These are phyloP conservation scores for Trichoderma asperelloides DNA, from an alignment of 495 filamentous ascomycete species.

Conservation along the genomic window DNA sequence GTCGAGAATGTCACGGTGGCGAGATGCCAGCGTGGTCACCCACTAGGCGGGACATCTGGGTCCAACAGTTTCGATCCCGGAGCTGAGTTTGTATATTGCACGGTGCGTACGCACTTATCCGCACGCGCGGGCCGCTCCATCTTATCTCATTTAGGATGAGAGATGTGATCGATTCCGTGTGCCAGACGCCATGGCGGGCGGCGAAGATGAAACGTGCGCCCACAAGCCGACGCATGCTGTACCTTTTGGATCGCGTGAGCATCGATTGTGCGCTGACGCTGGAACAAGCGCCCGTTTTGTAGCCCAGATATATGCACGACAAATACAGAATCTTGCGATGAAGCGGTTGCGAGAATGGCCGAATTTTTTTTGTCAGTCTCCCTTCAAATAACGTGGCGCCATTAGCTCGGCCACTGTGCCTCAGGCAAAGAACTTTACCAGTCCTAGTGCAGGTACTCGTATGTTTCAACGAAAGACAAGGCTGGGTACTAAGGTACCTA, in stretches of 20 bases:
- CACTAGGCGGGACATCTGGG: background rate
- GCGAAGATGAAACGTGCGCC: background rate
- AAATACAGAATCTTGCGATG: background rate
- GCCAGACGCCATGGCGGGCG: background rate
- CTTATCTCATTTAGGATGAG: constrained; percentile 7
- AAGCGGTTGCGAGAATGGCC: background rate
- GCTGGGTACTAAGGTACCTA: too few species aligned
- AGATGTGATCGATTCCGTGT: constrained; percentile 5
- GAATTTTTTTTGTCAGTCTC: background rate
- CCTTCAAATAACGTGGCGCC: background rate
- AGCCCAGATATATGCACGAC: too few species aligned
- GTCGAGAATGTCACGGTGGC: background rate
- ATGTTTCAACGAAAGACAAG: too few species aligned
- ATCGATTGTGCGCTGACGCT: background rate
- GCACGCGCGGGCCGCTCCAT: constrained; percentile 7
- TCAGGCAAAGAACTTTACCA: background rate
- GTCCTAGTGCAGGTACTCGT: background rate
- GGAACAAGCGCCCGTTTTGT: background rate
- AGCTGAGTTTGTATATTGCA: constrained; percentile 6
- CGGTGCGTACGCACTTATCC: background rate
- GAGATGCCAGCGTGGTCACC: background rate
- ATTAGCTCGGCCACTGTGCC: background rate
- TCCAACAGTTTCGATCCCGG: background rate
- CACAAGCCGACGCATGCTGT: background rate
- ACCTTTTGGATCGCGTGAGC: background rate